phyloP scores from a whole-genome alignment of 164 flowering plant genomes.

The Cinnamomum chago region DNA sequence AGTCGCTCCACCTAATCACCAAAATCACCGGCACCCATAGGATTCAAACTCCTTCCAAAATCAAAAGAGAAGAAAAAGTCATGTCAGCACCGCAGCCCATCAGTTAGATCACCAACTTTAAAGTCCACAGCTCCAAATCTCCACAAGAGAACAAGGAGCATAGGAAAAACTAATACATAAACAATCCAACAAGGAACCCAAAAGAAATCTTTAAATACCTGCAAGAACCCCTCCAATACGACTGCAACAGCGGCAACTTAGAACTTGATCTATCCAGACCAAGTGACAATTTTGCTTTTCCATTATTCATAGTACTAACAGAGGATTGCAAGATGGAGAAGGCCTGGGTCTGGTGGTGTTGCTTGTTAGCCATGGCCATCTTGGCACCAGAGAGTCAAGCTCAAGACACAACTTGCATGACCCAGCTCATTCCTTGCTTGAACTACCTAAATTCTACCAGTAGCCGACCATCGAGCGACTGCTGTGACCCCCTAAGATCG shows the following conservation, averaged over 20 bases:
- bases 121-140: not conserved
- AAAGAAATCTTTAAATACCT: not conserved
- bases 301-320: not conserved
- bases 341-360: constrained; percentile 5
- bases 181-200: not conserved
- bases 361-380: constrained; percentile 7
- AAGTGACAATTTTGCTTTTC: not conserved
- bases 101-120: constrained; percentile 15
- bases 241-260: not conserved
- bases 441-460: constrained; percentile 43
- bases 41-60: not conserved
- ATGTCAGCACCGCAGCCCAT: constrained; percentile 1
- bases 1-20: not conserved
- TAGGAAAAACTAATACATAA: not conserved
- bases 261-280: not conserved
- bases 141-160: not conserved
- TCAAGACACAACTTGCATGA: constrained; percentile 35
- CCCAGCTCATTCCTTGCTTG: constrained; percentile 51
- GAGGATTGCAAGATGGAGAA: constrained; percentile 10
- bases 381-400: constrained; percentile 3
- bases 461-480: constrained; percentile 50
- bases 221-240: not conserved
- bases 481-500: constrained; percentile 62
- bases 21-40: not conserved
- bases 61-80: not conserved